phyloP scores from a whole-genome alignment of 1,139 yeast species.

The Wickerhamiella pararugosa region DNA sequence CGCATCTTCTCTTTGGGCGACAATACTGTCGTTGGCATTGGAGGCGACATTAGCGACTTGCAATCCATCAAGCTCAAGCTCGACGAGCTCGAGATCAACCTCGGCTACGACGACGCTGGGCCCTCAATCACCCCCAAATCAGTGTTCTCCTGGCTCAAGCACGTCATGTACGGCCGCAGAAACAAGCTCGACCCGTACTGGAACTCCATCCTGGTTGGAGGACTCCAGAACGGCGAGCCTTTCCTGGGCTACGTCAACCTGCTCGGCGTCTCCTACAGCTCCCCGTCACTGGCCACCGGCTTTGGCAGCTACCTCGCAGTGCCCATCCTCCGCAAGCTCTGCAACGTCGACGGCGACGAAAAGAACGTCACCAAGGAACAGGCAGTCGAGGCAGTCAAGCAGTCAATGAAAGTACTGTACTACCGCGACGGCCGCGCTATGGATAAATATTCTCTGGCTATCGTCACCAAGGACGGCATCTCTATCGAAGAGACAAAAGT shows the following conservation, averaged over 20 bases:
- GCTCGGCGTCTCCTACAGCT: constrained; percentile 76
- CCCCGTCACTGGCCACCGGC: constrained; percentile 90
- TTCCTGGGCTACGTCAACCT: constrained; percentile 78
- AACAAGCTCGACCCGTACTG: constrained; percentile 90
- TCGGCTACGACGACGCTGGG: constrained; percentile 73
- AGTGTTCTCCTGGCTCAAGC: constrained; percentile 74
- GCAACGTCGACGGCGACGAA: constrained; percentile 65
- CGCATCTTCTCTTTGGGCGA: constrained; percentile 72
- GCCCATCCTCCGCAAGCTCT: constrained; percentile 75
- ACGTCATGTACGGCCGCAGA: constrained; percentile 76
- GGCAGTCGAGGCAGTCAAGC: constrained; percentile 60
- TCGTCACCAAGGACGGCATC: constrained; percentile 50
- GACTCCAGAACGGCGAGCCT: constrained; percentile 49
- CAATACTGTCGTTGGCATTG: constrained; percentile 79
- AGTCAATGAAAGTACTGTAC: constrained; percentile 86
- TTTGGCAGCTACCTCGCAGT: constrained; percentile 91
- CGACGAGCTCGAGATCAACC: constrained; percentile 66
- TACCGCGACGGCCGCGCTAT: constrained; percentile 94
- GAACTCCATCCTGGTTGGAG: constrained; percentile 90
- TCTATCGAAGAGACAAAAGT: constrained; percentile 50
- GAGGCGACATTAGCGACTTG: constrained; percentile 91
- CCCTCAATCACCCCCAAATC: constrained; percentile 59
- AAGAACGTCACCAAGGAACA: constrained; percentile 51
- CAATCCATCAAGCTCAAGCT: constrained; percentile 66
- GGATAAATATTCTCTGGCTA: constrained; percentile 70